Evolutionary conservation across 2,329 filamentous ascomycete species (phyloP), one percentile per base, ranked within the genome.

Genomic region (Pezicula radicicola): DNA sequence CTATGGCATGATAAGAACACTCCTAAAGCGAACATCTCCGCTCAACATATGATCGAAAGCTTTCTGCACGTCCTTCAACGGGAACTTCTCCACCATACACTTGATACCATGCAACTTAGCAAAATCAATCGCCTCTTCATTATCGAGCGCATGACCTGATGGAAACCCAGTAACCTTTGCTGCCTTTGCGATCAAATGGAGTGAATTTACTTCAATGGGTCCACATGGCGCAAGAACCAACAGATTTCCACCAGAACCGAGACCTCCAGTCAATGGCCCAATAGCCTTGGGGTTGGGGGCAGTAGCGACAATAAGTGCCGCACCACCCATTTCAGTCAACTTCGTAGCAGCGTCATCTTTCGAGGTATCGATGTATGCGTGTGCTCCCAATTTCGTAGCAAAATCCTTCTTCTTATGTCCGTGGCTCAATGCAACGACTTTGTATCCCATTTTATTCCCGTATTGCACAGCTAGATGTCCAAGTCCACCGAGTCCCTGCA

Each of bases 381-480:
- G 73, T 0, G 85, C 85, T 35, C 85, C 85, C 2, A 89, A 72
- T 61, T 77, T 65, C 52, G 71, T 66, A 0, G 88, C 87, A 62
- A 91, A 88, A 0, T 83, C 78, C 55, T 78, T 79, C 75, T 93
- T 93, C 59, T 74, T 75, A 54, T 82, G 78, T 8, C 83, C 82
- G 0, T 81, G 79, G 10, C 82, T 87, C 47, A 92, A 76, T 0
- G 86, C 88, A 2, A 83, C 82, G 5, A 89, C 82, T 53, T 81
- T 78, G 68, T 86, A 91, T 5, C 89, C 89, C 87, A 91, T 90
- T 68, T 84, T 84, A 46, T 75, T 75, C 4, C 87, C 87, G 65
- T 86, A 92, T 66, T 91, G 88, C 28, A 92, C 83, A 0, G 87
- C 89, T 28, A 93, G 68, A 67, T 93, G 89, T 2, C 89, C 89